These are phyloP conservation scores for Sporothrix protearum DNA, from an alignment of 2,329 filamentous ascomycete species.

Conservation along the genomic window DNA sequence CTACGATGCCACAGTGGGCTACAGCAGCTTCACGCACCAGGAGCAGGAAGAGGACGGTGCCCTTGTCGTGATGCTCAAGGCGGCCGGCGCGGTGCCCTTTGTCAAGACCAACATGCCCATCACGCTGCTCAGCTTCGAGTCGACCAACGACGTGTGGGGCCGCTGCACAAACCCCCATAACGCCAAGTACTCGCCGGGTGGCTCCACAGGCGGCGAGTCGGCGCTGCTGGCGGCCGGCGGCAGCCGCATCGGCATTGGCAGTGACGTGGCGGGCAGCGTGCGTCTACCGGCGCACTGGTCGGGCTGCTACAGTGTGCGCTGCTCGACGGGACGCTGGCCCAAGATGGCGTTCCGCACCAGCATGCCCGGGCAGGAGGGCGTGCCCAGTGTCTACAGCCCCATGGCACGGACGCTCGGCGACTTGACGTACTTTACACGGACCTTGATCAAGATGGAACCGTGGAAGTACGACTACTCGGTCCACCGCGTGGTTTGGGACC, in stretches of 20 bases:
- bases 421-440: constrained; percentile 76
- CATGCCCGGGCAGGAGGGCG: constrained; percentile 89
- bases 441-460: constrained; percentile 74
- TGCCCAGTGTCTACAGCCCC: constrained; percentile 83
- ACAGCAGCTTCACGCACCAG: constrained; percentile 68
- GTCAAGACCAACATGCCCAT: constrained; percentile 90
- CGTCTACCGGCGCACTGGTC: constrained; percentile 84
- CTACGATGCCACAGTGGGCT: constrained; percentile 79
- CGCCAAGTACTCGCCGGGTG: constrained; percentile 77
- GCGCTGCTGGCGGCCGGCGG: constrained; percentile 79
- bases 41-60: constrained; percentile 62
- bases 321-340: constrained; percentile 86
- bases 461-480: constrained; percentile 87
- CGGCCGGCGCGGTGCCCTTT: constrained; percentile 84
- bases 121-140: constrained; percentile 83
- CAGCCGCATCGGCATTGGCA: constrained; percentile 76
- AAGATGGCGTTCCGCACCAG: constrained; percentile 79
- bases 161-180: constrained; percentile 79
- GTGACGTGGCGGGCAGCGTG: constrained; percentile 86
- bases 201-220: constrained; percentile 81
- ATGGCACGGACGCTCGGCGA: constrained; percentile 87
- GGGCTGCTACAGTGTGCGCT: constrained; percentile 81
- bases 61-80: constrained; percentile 73
- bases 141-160: constrained; percentile 75
- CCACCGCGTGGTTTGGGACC: constrained; percentile 78